Evolutionary conservation across 2,329 filamentous ascomycete genomes (phyloP), one percentile per base, ranked within the genome.

Genomic region (Cladobotryum protrusum): DNA sequence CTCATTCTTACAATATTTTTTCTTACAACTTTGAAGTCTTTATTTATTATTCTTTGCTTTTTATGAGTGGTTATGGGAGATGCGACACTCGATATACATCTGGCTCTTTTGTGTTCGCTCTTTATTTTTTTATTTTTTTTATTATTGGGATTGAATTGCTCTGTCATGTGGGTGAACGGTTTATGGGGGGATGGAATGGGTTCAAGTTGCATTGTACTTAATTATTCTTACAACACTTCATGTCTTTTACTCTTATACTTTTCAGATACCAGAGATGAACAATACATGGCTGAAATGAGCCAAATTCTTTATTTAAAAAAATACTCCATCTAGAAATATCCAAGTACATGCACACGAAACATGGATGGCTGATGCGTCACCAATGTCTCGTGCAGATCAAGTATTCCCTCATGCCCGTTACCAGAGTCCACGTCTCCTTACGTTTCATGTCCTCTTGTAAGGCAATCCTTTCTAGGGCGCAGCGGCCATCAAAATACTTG

Each of bases 401-500:
- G 66, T 85, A 79, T 62, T 88, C 85, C 55, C 80, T 78, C 76
- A 85, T 83, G n/a, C 72, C 70, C 37, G 76, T 77, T 49, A 87
- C 66, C 48, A 84, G 72, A 43, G 79, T 78, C 73, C 87, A 90
- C 13, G 89, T 77, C 58, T 87, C 85, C 69, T 92, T 95, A 50
- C 89, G 77, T 72, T 93, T 95, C 71, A 95, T 78, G 5, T 87
- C 87, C 69, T 96, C 89, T 50, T 86, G 79, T n/a, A 93, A 72
- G 1, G 87, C 82, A 56, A 99, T 86, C 59, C 91, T 84, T 70
- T 99, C 93, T 52, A 97, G 74, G 2, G 91, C 85, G 62, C 86
- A 84, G 50, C 78, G 79, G 1, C 93, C 93, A 65, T 97, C 91
- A 59, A 97, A 89, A 67, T 96, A 93, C 66, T 87, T 89, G 60